Evolutionary conservation across 1,284 basidiomycete genomes (phyloP), one percentile per base, ranked within the genome.

Genomic region (Ustilago curta): DNA sequence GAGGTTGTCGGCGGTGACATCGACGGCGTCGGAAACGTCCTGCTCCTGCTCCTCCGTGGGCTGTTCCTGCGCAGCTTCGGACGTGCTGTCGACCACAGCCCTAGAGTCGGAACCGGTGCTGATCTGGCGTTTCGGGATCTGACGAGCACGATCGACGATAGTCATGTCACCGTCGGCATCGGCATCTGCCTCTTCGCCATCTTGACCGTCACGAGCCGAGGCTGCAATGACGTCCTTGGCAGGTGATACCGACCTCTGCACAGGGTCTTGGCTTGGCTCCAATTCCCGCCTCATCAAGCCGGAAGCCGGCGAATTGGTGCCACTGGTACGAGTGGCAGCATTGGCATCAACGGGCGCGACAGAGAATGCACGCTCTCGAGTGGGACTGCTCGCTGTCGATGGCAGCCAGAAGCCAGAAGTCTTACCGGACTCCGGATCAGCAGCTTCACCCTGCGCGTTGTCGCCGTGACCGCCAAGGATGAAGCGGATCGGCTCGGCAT

Each of bases 31-130:
- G 8, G 43, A 29, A 21, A 14, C 32, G 2, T 98, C 95, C 2
- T 94, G 94, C 77, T 95, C 91, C 32, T 93, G 87, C 31, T 91
- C 89, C 31, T 97, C 86, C 29, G 93, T 91, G 81, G 96, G 93
- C 0, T 92, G 42, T 2, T 21, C 43, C 27, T 54, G 40, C n/a
- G 92, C 16, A 3, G 19, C 35, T 8, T 43, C 47, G 3, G 19
- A 9, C 27, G 48, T 44, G 2, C 29, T 32, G 6, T 23, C n/a
- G 5, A 18, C 11, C 2, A 42, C 55, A 9, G 23, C 19, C 19
- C 49, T 61, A 3, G 32, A 44, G n/a, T 58, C 47, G 9, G 31
- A 19, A 37, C 52, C 63, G 5, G 58, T 48, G 43, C 58, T 68
- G 42, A 31, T 25, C 47, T 54, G 62, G 39, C 62, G 62, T 18